phyloP scores from a whole-genome alignment of 352 stramenopile species.

The Phytopythium mirpurense region DNA sequence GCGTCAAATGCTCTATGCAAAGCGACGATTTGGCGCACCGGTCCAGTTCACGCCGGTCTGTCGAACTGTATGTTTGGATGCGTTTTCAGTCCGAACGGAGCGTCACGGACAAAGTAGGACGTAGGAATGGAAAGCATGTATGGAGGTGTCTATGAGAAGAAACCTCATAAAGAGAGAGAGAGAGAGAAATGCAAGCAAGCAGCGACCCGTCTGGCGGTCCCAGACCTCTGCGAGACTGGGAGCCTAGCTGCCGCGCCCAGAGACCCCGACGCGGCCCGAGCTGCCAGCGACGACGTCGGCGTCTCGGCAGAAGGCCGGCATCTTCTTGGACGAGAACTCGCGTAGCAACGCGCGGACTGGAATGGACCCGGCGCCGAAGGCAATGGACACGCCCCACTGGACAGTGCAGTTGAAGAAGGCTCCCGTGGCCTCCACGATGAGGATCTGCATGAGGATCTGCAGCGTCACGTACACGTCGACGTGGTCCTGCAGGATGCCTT shows the following conservation, averaged over 20 bases:
- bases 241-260: background rate
- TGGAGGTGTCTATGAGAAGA: background rate
- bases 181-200: background rate
- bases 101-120: background rate
- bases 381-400: conserved; percentile 59
- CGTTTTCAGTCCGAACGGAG: background rate
- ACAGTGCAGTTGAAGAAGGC: conserved; percentile 54
- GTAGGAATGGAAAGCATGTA: background rate
- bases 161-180: conserved; percentile 1
- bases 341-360: conserved; percentile 50
- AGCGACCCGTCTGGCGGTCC: background rate
- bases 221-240: background rate
- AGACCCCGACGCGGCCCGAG: conserved; percentile 3
- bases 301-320: conserved; percentile 50
- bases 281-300: conserved; percentile 24
- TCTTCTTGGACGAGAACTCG: conserved; percentile 52
- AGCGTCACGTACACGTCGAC: conserved; percentile 92
- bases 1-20: too few species aligned
- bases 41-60: background rate
- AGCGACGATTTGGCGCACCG: too few species aligned
- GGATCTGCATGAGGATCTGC: conserved; percentile 90
- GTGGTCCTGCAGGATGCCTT: conserved; percentile 86
- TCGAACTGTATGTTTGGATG: background rate
- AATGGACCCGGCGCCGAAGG: conserved; percentile 32
- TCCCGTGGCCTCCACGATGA: conserved; percentile 95